Evolutionary conservation across 2,329 filamentous ascomycete species (phyloP).

Genomic region (Pezicula neosporulosa): DNA sequence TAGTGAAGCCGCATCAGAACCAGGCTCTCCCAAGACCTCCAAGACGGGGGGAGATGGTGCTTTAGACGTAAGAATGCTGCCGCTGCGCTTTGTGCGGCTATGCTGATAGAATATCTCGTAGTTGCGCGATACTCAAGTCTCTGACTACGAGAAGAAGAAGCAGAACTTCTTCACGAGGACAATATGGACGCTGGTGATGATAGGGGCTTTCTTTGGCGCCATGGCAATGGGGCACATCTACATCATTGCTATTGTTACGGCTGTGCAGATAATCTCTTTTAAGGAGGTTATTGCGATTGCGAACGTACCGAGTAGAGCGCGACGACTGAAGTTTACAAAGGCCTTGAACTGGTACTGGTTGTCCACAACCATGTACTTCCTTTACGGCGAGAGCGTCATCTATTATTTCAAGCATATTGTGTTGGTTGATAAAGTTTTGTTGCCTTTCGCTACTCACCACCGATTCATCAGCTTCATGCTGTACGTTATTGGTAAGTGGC

Average conservation of each 20-base stretch:
- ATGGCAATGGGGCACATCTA: conserved; percentile 98
- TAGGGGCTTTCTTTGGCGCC: conserved; percentile 82
- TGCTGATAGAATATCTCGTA: conserved; percentile 5
- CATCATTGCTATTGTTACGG: conserved; percentile 89
- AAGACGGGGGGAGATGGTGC: conserved; percentile 32
- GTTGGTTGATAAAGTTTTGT: conserved; percentile 85
- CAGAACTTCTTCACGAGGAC: conserved; percentile 95
- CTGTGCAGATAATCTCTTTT: conserved; percentile 94
- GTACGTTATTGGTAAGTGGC: conserved; percentile 82
- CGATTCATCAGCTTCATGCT: conserved; percentile 98
- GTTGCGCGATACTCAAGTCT: conserved; percentile 31
- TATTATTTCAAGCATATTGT: conserved; percentile 99
- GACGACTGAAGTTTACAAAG: conserved; percentile 90
- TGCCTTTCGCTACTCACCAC: conserved; percentile 94
- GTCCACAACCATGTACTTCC: conserved; percentile 98
- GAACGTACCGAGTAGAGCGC: conserved; percentile 86
- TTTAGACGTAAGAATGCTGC: conserved; percentile 31
- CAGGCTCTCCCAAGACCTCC: conserved; percentile 16
- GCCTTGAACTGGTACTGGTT: conserved; percentile 99
- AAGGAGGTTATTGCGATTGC: conserved; percentile 99
- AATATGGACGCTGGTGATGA: conserved; percentile 99
- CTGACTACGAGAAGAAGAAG: conserved; percentile 98
- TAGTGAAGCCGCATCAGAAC: conserved; percentile 54
- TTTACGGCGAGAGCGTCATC: conserved; percentile 98
- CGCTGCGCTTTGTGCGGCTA: background rate